phyloP scores from a whole-genome alignment of 495 filamentous ascomycete genomes.

The Hypoxylon cercidicola region DNA sequence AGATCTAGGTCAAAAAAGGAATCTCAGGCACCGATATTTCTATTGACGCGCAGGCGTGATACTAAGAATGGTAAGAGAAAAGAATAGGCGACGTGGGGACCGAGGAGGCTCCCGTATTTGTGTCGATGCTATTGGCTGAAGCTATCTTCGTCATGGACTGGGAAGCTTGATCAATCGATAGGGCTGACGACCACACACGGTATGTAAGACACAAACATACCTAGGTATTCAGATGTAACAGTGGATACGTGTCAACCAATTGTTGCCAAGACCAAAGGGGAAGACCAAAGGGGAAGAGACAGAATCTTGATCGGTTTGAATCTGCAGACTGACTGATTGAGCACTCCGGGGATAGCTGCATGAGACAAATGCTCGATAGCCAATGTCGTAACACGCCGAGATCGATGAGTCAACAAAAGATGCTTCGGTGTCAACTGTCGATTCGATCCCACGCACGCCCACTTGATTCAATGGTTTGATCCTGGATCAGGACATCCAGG shows the following conservation, averaged over 20 bases:
- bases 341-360: constrained; percentile 17
- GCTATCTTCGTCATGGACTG: constrained; percentile 14
- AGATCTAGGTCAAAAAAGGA: constrained; percentile 16
- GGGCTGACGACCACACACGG: constrained; percentile 35
- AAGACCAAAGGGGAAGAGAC: constrained; percentile 7
- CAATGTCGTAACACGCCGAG: constrained; percentile 24
- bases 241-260: constrained; percentile 33
- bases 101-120: constrained; percentile 35
- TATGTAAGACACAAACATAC: constrained; percentile 6
- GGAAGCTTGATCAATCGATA: constrained; percentile 30
- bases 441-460: constrained; percentile 23
- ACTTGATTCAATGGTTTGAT: constrained; percentile 20
- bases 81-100: constrained; percentile 6
- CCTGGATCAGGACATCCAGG: constrained; percentile 13
- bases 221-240: constrained; percentile 6
- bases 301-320: constrained; percentile 22
- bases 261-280: constrained; percentile 11
- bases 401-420: constrained; percentile 34
- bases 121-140: constrained; percentile 24
- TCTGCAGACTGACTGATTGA: constrained; percentile 20
- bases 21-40: constrained; percentile 45
- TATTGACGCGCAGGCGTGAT: constrained; percentile 28
- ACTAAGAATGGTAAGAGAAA: neutral
- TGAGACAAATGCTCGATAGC: constrained; percentile 4
- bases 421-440: constrained; percentile 39